These are phyloP conservation scores for Solanum chmielewskii DNA, from an alignment of 257 asterid species.

Conservation along the genomic window DNA sequence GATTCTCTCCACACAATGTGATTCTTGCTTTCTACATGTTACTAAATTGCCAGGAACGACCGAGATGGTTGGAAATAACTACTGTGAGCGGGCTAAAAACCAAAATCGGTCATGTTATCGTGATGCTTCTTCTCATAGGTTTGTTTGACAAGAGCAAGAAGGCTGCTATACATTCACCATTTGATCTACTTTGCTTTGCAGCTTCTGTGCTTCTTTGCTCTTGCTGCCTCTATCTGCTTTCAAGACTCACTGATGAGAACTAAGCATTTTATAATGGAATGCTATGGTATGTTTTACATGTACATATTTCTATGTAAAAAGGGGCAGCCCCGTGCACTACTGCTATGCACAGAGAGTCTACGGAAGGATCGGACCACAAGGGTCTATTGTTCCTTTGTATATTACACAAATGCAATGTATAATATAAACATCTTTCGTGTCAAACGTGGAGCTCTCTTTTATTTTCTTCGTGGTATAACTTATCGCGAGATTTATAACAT, in stretches of 20 bases:
- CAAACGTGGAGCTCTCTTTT: neutral
- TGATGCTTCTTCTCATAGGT: slow-evolving; percentile 90
- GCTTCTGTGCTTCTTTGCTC: slow-evolving; percentile 75
- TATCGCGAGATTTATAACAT: neutral
- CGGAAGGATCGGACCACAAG: neutral
- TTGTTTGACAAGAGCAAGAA: slow-evolving; percentile 85
- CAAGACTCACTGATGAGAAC: slow-evolving; percentile 37
- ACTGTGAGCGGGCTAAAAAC: slow-evolving; percentile 82
- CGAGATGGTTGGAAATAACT: slow-evolving; percentile 78
- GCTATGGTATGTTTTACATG: neutral
- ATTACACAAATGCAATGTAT: neutral
- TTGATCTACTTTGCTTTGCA: slow-evolving; percentile 84
- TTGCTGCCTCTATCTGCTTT: slow-evolving; percentile 70
- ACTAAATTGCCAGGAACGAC: slow-evolving; percentile 53
- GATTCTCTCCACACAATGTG: neutral
- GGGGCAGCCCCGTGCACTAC: neutral
- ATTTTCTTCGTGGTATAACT: neutral
- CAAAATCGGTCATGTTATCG: slow-evolving; percentile 85
- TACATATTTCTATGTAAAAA: neutral
- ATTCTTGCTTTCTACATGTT: neutral
- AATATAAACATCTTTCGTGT: neutral
- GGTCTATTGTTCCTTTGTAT: neutral
- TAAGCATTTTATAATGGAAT: neutral
- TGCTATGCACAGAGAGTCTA: too few species aligned
- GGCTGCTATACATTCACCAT: slow-evolving; percentile 56